These are phyloP conservation scores for Neonectria sp. DNA, from an alignment of 2,329 filamentous ascomycete genomes.

Conservation along the genomic window DNA sequence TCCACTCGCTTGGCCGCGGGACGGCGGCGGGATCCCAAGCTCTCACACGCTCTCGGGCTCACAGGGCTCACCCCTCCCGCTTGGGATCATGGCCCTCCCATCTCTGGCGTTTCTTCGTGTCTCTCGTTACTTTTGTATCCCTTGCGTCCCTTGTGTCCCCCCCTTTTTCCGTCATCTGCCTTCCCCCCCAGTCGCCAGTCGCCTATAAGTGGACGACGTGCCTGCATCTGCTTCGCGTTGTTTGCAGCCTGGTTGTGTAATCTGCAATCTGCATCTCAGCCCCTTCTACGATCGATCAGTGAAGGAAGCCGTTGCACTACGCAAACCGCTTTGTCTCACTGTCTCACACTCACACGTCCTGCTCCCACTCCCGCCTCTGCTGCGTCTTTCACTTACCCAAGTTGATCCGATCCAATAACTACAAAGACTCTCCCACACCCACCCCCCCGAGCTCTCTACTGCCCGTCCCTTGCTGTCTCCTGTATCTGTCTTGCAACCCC, in stretches of 20 bases:
- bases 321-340: not conserved
- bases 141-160: conserved; percentile 17
- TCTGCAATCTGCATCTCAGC: conserved; percentile 13
- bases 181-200: conserved; percentile 11
- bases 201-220: conserved; percentile 26
- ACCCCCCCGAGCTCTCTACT: not conserved
- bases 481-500: conserved; percentile 23
- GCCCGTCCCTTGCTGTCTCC: conserved; percentile 13
- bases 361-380: conserved; percentile 14
- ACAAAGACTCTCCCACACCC: conserved; percentile 24
- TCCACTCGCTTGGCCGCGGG: conserved; percentile 14
- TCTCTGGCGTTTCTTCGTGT: conserved; percentile 4
- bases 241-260: not conserved
- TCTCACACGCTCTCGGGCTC: not conserved
- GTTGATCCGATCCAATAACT: conserved; percentile 25
- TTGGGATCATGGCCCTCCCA: conserved; percentile 7
- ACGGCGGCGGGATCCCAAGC: conserved; percentile 21
- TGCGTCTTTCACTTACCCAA: conserved; percentile 22
- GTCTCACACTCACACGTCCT: not conserved
- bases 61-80: conserved; percentile 4
- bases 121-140: not conserved
- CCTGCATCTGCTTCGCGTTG: conserved; percentile 10
- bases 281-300: not conserved
- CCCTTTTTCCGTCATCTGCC: conserved; percentile 12
- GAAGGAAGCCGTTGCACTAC: conserved; percentile 17